Evolutionary conservation across 1,139 yeast species (phyloP).

Genomic region (Blastobotrys illinoisensis): DNA sequence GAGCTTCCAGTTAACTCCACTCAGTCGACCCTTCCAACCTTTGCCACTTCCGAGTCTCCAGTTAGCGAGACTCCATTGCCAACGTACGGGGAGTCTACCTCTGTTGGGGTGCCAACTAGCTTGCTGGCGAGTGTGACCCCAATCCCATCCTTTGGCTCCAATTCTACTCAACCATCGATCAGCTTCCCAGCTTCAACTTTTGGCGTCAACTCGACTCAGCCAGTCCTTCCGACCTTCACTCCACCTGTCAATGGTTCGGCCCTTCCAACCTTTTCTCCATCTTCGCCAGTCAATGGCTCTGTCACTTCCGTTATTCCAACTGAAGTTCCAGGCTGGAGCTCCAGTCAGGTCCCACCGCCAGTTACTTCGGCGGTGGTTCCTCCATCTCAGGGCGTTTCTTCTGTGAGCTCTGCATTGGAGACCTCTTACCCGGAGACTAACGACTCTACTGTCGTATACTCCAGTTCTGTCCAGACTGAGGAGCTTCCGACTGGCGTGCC

Average conservation of each 20-base stretch:
- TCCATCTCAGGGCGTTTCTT: neutral
- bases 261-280: neutral
- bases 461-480: neutral
- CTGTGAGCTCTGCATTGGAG: neutral
- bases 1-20: too few species aligned
- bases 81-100: neutral
- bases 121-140: neutral
- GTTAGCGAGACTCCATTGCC: too few species aligned
- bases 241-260: neutral
- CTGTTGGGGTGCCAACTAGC: neutral
- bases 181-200: neutral
- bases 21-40: too few species aligned
- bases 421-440: neutral
- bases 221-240: neutral
- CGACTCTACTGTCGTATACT: neutral
- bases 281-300: neutral
- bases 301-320: neutral
- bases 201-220: neutral
- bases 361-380: neutral
- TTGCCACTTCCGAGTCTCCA: too few species aligned
- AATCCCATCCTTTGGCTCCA: constrained; percentile 1
- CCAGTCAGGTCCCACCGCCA: neutral
- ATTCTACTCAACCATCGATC: neutral
- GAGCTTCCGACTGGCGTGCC: neutral
- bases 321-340: neutral